Evolutionary conservation across 208 protist species (phyloP).

Genomic region (Acanthamoeba royreba): DNA sequence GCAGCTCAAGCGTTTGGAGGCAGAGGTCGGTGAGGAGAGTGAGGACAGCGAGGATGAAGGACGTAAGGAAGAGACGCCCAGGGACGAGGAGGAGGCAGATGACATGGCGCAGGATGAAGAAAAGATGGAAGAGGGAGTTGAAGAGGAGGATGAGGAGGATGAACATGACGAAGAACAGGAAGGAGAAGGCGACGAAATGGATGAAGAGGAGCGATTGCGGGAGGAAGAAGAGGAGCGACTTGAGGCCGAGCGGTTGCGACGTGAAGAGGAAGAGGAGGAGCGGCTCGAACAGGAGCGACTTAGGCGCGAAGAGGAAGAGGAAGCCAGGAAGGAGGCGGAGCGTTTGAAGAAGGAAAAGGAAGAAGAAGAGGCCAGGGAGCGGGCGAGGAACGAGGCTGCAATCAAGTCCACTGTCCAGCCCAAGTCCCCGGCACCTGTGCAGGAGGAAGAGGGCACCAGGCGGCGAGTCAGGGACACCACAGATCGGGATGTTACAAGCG

Average conservation of each 20-base stretch:
- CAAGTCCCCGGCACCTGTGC: neutral
- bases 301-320: neutral
- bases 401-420: neutral
- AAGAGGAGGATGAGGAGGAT: neutral
- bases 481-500: too few species aligned
- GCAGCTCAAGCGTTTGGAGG: neutral
- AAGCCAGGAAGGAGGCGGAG: neutral
- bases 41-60: neutral
- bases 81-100: neutral
- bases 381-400: neutral
- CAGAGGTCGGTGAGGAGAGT: neutral
- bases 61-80: too few species aligned
- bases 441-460: neutral
- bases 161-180: neutral
- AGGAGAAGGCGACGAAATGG: neutral
- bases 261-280: constrained; percentile 21
- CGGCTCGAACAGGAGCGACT: neutral
- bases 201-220: neutral
- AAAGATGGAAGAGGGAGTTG: neutral
- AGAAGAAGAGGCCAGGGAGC: neutral
- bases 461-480: neutral
- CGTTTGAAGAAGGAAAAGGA: neutral
- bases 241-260: neutral
- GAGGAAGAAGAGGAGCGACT: constrained; percentile 18
- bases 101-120: neutral